These are phyloP conservation scores for Grosmannia serpens DNA, from an alignment of 2,329 filamentous ascomycete genomes.

Conservation along the genomic window DNA sequence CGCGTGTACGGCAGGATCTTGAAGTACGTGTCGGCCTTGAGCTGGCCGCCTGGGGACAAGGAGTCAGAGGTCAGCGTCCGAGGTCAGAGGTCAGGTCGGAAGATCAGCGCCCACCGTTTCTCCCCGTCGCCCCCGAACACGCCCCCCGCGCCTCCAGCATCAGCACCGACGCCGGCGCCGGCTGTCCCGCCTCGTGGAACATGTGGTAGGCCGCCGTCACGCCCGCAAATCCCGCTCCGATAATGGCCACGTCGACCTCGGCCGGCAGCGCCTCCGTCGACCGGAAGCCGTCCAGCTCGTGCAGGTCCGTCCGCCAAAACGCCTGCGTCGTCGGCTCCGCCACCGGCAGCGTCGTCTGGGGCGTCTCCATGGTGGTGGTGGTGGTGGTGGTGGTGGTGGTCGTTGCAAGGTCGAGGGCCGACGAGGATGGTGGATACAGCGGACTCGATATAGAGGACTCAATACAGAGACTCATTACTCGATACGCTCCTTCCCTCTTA, in stretches of 20 bases:
- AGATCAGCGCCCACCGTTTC: slow-evolving; percentile 26
- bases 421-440: too few relatives aligned
- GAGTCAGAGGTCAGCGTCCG: background rate
- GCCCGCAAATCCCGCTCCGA: slow-evolving; percentile 69
- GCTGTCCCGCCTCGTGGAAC: slow-evolving; percentile 22
- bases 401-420: too few relatives aligned
- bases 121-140: slow-evolving; percentile 73
- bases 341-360: background rate
- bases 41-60: slow-evolving; percentile 23
- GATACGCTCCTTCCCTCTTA: too few relatives aligned
- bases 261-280: slow-evolving; percentile 53
- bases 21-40: slow-evolving; percentile 21
- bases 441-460: too few relatives aligned
- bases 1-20: background rate
- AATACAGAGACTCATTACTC: too few relatives aligned
- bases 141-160: slow-evolving; percentile 69
- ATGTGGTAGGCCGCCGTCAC: slow-evolving; percentile 55
- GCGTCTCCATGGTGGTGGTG: background rate
- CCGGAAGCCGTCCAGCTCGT: slow-evolving; percentile 25
- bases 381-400: background rate
- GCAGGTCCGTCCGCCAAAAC: background rate
- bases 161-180: slow-evolving; percentile 30
- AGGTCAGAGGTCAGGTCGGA: too few relatives aligned
- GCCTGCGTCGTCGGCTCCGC: background rate
- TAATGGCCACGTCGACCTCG: slow-evolving; percentile 54